Conservation (phyloP, 2,329 filamentous ascomycete genomes). For the Colletotrichum neosansevieriae region DNA sequence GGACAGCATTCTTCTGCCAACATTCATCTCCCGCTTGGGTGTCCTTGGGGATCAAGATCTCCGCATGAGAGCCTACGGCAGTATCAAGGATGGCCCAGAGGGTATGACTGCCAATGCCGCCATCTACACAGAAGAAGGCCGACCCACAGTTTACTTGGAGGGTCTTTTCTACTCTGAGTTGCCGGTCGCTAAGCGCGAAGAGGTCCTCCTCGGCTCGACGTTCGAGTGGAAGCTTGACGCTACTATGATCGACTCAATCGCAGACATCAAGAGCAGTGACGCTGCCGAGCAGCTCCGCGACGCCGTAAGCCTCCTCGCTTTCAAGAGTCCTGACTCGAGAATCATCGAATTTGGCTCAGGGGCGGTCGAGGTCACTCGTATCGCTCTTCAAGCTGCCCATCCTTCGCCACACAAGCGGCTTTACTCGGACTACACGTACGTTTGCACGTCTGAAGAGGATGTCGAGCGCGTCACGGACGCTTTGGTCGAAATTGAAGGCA, state of each 20-base stretch:
- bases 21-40: conserved; percentile 5
- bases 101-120: conserved; percentile 15
- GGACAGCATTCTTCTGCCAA: conserved; percentile 19
- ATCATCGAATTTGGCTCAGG: conserved; percentile 22
- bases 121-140: conserved; percentile 28
- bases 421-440: conserved; percentile 29
- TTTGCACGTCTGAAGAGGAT: conserved; percentile 15
- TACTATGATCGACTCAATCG: not conserved
- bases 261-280: not conserved
- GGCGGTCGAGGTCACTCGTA: not conserved
- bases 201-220: conserved; percentile 18
- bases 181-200: conserved; percentile 20
- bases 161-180: conserved; percentile 27
- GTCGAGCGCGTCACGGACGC: not conserved
- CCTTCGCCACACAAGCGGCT: conserved; percentile 13
- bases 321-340: conserved; percentile 24
- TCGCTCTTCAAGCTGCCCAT: conserved; percentile 13
- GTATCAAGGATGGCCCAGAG: conserved; percentile 11
- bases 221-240: conserved; percentile 28
- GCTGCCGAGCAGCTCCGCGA: not conserved
- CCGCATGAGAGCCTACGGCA: conserved; percentile 23
- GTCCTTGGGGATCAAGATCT: conserved; percentile 23
- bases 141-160: conserved; percentile 19
- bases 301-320: not conserved
- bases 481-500: not conserved